phyloP scores from a whole-genome alignment of 1,139 yeast genomes.

The Debaryomyces nepalensis region DNA sequence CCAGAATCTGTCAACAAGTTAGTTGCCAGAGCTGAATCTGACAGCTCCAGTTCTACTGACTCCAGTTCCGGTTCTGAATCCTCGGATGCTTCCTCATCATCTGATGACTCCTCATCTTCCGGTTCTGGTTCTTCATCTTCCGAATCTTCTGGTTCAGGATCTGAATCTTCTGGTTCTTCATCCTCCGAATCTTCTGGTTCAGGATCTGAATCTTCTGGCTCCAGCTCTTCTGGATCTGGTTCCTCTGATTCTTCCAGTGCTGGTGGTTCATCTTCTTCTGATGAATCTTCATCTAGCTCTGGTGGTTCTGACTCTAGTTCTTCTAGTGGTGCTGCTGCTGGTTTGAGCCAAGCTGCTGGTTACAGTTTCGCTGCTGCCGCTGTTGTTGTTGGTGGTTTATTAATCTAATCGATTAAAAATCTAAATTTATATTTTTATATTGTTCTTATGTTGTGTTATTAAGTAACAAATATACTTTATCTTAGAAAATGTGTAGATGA shows the following conservation, averaged over 20 bases:
- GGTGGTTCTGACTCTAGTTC: constrained; percentile 12
- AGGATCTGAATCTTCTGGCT: constrained; percentile 10
- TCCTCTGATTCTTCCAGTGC: constrained; percentile 11
- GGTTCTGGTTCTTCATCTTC: constrained; percentile 17
- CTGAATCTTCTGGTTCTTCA: constrained; percentile 12
- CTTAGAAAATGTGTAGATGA: neutral
- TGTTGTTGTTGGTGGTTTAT: constrained; percentile 30
- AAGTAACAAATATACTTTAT: constrained; percentile 1
- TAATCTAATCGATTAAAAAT: constrained; percentile 22
- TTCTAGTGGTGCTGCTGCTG: constrained; percentile 14
- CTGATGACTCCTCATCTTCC: constrained; percentile 16
- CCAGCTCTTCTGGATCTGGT: constrained; percentile 15
- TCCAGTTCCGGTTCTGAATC: constrained; percentile 14
- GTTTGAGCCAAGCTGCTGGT: constrained; percentile 18
- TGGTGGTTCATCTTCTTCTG: constrained; percentile 12
- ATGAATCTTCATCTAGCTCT: constrained; percentile 11
- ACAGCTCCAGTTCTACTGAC: too few species aligned
- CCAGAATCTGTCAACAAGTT: constrained; percentile 11
- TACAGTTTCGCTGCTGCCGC: constrained; percentile 29
- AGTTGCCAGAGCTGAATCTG: constrained; percentile 17
- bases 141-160: constrained; percentile 24
- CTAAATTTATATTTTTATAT: neutral
- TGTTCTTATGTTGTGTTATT: constrained; percentile 1
- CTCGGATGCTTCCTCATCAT: constrained; percentile 11
- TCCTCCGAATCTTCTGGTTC: constrained; percentile 12